Evolutionary conservation across 202 grass and related monocot genomes (phyloP), one percentile per base, ranked within the genome.

Genomic region (Zoysia matrella): DNA sequence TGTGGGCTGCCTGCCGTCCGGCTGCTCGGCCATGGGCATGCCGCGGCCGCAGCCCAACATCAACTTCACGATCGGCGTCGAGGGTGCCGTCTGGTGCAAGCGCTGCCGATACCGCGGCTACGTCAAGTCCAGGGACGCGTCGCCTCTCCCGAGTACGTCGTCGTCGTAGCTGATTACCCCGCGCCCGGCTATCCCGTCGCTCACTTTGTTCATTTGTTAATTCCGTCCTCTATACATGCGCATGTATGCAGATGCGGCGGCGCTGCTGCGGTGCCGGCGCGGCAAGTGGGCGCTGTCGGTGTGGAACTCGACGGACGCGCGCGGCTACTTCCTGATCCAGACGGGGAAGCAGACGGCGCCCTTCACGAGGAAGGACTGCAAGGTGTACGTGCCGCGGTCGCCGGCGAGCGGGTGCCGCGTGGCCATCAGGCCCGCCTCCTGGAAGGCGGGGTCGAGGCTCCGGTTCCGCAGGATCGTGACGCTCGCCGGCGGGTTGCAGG

Each of bases 241-340:
- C 1, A 8, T 6, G 0, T 2, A 1, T 5, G 85, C 85, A 92
- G 93, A 77, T 61, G 88, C 88, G 0, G 8, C 49, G 71, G 90
- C 47, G 18, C 30, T 72, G 73, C 84, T 95, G 57, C 80, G 69
- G 49, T 95, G 92, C 83, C 62, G 48, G 45, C 52, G 12, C 48
- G 80, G 79, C 52, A 15, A 18, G 11, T 51, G 71, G 47, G 67
- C 77, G 36, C 14, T 84, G 57, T 88, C 80, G 3, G 1, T 86
- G 47, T 56, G 65, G 67, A 71, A 74, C 50, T 22, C 16, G 2
- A 80, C 90, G 69, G 73, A 96, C 76, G 49, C 58, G 42, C 36
- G 11, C 16, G 93, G 93, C 51, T 77, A 93, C 76, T 96, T 96
- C 83, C 71, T 80, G 83, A 80, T 93, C 81, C 73, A 87, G 83